Conservation (phyloP, 139 green algal genomes). For the Gonium pectorale region DNA sequence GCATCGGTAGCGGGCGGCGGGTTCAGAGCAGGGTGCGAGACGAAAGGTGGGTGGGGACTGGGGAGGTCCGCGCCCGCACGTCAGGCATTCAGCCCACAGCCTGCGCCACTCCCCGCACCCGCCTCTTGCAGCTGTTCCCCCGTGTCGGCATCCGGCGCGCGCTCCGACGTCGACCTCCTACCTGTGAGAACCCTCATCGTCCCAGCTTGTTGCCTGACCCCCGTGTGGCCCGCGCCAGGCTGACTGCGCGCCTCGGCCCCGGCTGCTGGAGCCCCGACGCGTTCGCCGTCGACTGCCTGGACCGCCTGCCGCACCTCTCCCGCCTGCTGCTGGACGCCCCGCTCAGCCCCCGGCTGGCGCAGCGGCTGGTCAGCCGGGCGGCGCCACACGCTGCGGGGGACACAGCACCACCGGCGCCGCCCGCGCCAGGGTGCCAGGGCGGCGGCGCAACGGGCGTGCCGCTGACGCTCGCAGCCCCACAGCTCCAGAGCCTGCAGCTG, state of each 20-base stretch:
- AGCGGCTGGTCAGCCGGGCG: not conserved
- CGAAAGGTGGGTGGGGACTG: not conserved
- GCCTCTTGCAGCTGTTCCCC: not conserved
- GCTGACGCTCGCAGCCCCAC: not conserved
- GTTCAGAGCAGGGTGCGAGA: not conserved
- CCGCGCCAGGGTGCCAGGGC: not conserved
- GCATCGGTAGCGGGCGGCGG: not conserved
- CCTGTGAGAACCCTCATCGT: too few species aligned
- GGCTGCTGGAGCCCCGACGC: not conserved
- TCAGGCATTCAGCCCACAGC: not conserved
- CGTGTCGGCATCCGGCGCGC: too few species aligned
- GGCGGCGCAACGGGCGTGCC: not conserved
- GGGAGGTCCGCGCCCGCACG: not conserved
- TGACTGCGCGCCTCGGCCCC: not conserved
- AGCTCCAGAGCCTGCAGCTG: not conserved
- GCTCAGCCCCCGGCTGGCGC: not conserved
- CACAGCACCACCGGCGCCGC: not conserved
- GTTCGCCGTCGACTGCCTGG: conserved; percentile 8
- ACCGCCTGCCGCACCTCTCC: not conserved
- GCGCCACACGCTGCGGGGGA: not conserved
- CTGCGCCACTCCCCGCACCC: not conserved
- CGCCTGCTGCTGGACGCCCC: conserved; percentile 17
- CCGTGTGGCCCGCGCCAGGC: not conserved
- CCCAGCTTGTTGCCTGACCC: too few species aligned
- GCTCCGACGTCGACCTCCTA: too few species aligned